A percentile compares a stretch with the other conserved stretches of the same genome.
Evolutionary conservation across 306 rosid genomes (phyloP).

Genomic region (Echinosophora koreensis): DNA sequence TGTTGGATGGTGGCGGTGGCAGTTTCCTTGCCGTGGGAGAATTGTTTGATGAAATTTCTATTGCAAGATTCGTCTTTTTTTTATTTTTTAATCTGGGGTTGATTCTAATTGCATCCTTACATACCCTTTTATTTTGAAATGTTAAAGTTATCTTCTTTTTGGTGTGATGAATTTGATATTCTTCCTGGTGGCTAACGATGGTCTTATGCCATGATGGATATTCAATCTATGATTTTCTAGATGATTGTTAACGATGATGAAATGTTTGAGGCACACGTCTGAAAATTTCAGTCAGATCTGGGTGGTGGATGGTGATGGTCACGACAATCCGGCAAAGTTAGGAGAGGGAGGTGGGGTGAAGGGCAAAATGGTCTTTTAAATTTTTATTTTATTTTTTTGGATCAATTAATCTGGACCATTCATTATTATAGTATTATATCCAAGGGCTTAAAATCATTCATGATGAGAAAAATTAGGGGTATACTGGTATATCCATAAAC

Average conservation of each 20-base stretch:
- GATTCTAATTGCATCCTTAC: slow-evolving; percentile 6
- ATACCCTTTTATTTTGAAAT: not conserved
- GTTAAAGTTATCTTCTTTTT: not conserved
- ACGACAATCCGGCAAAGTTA: too few relatives aligned
- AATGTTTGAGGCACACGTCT: slow-evolving; percentile 1
- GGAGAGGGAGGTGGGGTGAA: too few relatives aligned
- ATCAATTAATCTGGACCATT: too few relatives aligned
- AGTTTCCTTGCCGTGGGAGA: not conserved
- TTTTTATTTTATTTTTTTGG: too few relatives aligned
- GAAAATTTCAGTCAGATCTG: not conserved
- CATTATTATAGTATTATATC: too few relatives aligned
- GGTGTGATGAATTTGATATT: not conserved
- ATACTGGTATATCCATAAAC: too few relatives aligned
- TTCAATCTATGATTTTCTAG: slow-evolving; percentile 8
- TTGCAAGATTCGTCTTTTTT: not conserved
- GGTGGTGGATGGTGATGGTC: too few relatives aligned
- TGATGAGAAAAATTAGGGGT: too few relatives aligned
- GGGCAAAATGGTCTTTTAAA: too few relatives aligned
- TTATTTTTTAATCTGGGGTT: slow-evolving; percentile 29
- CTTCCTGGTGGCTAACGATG: not conserved
- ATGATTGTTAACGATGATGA: not conserved
- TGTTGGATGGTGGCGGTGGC: too few relatives aligned
- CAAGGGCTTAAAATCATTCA: too few relatives aligned
- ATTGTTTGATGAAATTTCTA: slow-evolving; percentile 9
- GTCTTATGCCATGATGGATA: slow-evolving; percentile 27